Evolutionary conservation across 2,329 filamentous ascomycete genomes (phyloP).

Genomic region (Stemphylium lycopersici): DNA sequence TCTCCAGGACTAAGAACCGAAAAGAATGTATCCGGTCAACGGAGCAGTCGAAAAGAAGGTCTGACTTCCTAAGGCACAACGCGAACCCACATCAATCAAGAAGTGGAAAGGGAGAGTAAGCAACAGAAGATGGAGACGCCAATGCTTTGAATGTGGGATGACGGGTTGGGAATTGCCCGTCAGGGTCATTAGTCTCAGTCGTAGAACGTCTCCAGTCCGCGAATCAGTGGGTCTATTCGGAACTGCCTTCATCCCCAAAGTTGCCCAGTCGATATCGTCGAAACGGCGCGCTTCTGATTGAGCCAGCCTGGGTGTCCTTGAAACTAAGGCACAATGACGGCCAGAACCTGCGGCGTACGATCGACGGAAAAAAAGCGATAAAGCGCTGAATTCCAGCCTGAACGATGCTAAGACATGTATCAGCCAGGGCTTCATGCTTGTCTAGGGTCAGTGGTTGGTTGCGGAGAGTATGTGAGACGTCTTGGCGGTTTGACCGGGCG

Average conservation of each 20-base stretch:
- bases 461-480: conserved; percentile 27
- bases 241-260: conserved; percentile 11
- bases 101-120: conserved; percentile 25
- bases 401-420: conserved; percentile 3
- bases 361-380: conserved; percentile 9
- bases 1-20: conserved; percentile 39
- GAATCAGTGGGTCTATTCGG: conserved; percentile 22
- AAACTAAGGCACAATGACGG: conserved; percentile 28
- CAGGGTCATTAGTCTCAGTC: conserved; percentile 26
- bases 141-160: conserved; percentile 39
- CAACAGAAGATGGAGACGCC: conserved; percentile 32
- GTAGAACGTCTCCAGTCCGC: conserved; percentile 33
- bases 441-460: conserved; percentile 23
- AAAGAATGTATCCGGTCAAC: conserved; percentile 41
- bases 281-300: conserved; percentile 23
- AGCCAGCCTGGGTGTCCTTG: conserved; percentile 28
- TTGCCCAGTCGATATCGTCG: conserved; percentile 9
- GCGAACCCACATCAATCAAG: conserved; percentile 20
- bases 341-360: conserved; percentile 20
- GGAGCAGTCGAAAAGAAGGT: conserved; percentile 28
- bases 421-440: conserved; percentile 6
- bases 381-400: background rate
- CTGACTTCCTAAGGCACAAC: conserved; percentile 19
- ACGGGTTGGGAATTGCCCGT: conserved; percentile 24
- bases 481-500: conserved; percentile 33